Evolutionary conservation across 2,329 filamentous ascomycete species (phyloP), one percentile per base, ranked within the genome.

Genomic region (Colletotrichum falcatum): DNA sequence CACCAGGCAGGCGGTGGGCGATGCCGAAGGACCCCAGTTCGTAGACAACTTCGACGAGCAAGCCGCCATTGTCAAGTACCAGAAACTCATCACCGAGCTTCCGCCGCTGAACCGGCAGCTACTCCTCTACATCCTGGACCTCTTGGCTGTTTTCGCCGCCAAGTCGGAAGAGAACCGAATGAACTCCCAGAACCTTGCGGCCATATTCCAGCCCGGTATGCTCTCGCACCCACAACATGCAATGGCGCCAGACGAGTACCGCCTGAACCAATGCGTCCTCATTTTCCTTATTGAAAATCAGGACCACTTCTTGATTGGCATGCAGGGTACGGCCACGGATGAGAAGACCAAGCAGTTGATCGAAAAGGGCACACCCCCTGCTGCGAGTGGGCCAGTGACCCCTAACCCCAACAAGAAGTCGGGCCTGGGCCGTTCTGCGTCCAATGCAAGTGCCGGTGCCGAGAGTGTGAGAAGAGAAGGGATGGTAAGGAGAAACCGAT

Each of bases 261-360:
- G 94, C 39, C 85, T 99, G 7, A 98, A 97, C 78, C 96, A 99
- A 85, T 95, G 96, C 76, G 95, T 99, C 26, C 88, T 99, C 73
- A 97, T 99, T 61, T 99, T 99, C 81, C 84, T 99, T 75, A 99
- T 99, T 74, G 95, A 98, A 78, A 97, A 99, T 77, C 96, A 99
- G 80, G 96, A 99, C 77, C 94, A 97, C 81, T 99, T 99, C 85
- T 85, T 99, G 74, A 97, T 99, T 74, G 96, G 96, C 65, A 99
- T 99, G 96, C 94, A 94, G 78, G 96, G 96, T 54, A 98, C 95
- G n/a, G 95, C 90, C n/a, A 93, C 95, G n/a, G 95, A 98, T 78
- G 94, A 97, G 78, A 91, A 88, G 78, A 91, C 89, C 1, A 87
- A 88, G 74, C 84, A 88, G 75, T 87, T 89, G 75, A 87, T 91